Base-by-base conservation (phyloP, 768 basidiomycete species). In the Cystofilobasidium bisporidii region DNA sequence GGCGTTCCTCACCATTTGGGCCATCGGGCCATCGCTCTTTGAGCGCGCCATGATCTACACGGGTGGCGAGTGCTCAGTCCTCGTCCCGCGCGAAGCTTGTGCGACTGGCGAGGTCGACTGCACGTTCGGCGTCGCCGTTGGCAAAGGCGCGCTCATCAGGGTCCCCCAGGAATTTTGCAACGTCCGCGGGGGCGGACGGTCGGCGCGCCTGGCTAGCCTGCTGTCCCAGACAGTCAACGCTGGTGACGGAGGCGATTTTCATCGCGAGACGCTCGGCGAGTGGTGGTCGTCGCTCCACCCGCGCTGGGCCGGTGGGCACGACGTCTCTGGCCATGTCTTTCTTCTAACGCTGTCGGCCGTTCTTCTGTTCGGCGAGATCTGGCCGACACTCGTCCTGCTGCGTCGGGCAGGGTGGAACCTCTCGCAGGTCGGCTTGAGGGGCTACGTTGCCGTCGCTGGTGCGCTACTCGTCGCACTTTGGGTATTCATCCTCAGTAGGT, bases 241-340 rank as follows among this genome's bases (percentile, higher is more conserved):
- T 0, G 47, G 32, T 32, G 50, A 40, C 22, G 47, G 33, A 0
- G 47, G 32, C 36, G 50, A 30, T 6, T 32, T 56, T 18, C 26
- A 22, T 2, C 48, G 32, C 20, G 60, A 61, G 40, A 61, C n/a
- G 5, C 26, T 64, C 14, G 24, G 28, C 30, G 50, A 56, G 14
- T 32, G 55, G 24, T 64, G 48, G 38, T 11, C 57, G 47, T 36
- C 59, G n/a, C 68, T 61, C 26, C 45, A 56, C 36, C 57, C 63
- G 24, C 68, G 60, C 36, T 69, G 68, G 68, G 60, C 63, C 9
- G 68, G 68, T 10, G 68, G 68, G 6, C 68, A 69, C 33, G 68
- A 69, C 30, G 40, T 69, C 40, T 63, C 61, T 24, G 38, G 30
- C 8, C 28, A 64, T 32, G 63, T 65, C 9, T 69, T 69, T 50